A percentile compares a stretch with the other conserved stretches of the same genome.
Evolutionary conservation across 495 filamentous ascomycete species (phyloP).

Genomic region (Daldinia grandis): DNA sequence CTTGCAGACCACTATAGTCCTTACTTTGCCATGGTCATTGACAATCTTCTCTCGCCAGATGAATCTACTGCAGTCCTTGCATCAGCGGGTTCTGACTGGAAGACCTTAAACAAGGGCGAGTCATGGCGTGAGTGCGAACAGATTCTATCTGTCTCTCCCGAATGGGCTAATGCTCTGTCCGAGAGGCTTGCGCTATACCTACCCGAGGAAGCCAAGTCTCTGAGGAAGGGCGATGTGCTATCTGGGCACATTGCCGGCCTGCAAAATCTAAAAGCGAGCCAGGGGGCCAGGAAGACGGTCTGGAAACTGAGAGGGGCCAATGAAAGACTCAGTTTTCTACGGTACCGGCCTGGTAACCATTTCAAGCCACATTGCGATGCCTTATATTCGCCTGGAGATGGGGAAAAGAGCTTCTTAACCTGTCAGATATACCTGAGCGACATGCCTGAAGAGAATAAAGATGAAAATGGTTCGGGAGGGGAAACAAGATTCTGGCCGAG

Average conservation of each 20-base stretch:
- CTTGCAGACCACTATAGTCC: conserved; percentile 63
- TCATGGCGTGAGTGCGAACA: conserved; percentile 63
- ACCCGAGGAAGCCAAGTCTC: conserved; percentile 57
- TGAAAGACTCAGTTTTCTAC: conserved; percentile 81
- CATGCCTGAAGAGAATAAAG: conserved; percentile 47
- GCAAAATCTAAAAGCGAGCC: conserved; percentile 41
- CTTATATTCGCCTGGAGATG: conserved; percentile 64
- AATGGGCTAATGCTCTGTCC: conserved; percentile 70
- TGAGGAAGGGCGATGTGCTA: conserved; percentile 54
- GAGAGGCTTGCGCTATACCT: conserved; percentile 74
- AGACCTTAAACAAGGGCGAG: conserved; percentile 38
- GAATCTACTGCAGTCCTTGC: conserved; percentile 67
- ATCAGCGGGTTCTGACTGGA: conserved; percentile 54
- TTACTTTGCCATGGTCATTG: conserved; percentile 68
- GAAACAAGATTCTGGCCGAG: conserved; percentile 63
- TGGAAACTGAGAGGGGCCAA: conserved; percentile 72
- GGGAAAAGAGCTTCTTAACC: conserved; percentile 63
- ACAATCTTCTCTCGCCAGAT: conserved; percentile 65
- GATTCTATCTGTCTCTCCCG: conserved; percentile 65
- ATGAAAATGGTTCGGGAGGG: conserved; percentile 51
- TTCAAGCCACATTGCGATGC: conserved; percentile 83
- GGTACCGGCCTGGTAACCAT: conserved; percentile 77
- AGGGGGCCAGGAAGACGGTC: conserved; percentile 39
- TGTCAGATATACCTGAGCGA: conserved; percentile 74
- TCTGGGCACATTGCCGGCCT: conserved; percentile 57